Percentiles rank a stretch among this genome's conserved stretches.
Conservation (phyloP, 345 rosid genomes). For the Salix exigua region DNA sequence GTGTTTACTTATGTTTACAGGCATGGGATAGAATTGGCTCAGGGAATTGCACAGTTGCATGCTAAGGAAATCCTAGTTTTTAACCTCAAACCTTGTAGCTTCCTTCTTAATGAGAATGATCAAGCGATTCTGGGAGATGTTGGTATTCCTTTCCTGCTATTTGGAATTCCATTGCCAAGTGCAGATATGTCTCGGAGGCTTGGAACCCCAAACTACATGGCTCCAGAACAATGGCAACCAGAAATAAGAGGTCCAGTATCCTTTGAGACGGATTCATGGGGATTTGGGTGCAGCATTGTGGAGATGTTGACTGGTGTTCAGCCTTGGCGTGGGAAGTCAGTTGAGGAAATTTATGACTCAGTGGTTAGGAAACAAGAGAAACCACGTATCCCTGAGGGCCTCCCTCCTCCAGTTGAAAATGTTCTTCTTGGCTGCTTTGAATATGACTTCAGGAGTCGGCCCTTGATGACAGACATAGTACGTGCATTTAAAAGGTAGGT, state of each 20-base stretch:
- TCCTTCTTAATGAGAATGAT: conserved; percentile 65
- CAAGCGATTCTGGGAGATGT: conserved; percentile 70
- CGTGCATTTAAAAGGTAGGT: conserved; percentile 59
- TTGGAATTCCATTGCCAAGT: conserved; percentile 61
- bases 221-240: conserved; percentile 98
- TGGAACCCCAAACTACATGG: conserved; percentile 96
- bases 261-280: conserved; percentile 93
- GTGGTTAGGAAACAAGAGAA: conserved; percentile 79
- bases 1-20: conserved; percentile 37
- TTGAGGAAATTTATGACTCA: conserved; percentile 53
- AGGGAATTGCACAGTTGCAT: conserved; percentile 66
- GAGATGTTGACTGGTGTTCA: conserved; percentile 89
- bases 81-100: conserved; percentile 74
- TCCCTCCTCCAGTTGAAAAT: conserved; percentile 69
- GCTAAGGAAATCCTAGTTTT: conserved; percentile 64
- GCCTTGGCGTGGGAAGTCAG: conserved; percentile 75
- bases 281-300: conserved; percentile 80
- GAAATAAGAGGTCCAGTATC: conserved; percentile 81
- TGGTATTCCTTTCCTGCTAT: conserved; percentile 72
- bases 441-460: conserved; percentile 82
- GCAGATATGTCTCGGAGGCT: conserved; percentile 61
- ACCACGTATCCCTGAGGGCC: conserved; percentile 56
- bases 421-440: conserved; percentile 82
- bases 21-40: conserved; percentile 66
- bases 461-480: conserved; percentile 76